phyloP scores from a whole-genome alignment of 1,139 yeast species.

The Yamadazyma diddensiae region DNA sequence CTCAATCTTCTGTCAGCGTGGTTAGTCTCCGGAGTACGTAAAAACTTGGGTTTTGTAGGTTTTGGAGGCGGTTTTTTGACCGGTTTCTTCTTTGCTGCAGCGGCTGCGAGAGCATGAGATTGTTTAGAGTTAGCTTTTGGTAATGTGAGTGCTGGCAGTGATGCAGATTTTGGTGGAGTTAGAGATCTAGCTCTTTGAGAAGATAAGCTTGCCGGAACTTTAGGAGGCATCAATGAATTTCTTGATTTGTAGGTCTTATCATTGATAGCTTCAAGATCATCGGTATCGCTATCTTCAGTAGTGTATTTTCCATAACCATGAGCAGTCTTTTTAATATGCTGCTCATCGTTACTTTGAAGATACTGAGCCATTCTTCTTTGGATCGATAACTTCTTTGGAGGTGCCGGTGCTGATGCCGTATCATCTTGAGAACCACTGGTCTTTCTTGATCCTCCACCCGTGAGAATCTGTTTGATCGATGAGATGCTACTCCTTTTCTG shows the following conservation, averaged over 20 bases:
- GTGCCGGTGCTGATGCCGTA: slow-evolving; percentile 5
- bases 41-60: slow-evolving; percentile 57
- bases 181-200: slow-evolving; percentile 11
- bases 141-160: slow-evolving; percentile 1
- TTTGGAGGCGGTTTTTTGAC: slow-evolving; percentile 54
- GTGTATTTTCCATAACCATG: slow-evolving; percentile 75
- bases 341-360: slow-evolving; percentile 45
- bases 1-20: slow-evolving; percentile 28
- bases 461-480: slow-evolving; percentile 40
- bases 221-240: slow-evolving; percentile 25
- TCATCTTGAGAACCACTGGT: slow-evolving; percentile 6
- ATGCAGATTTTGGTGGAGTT: slow-evolving; percentile 3
- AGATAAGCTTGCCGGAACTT: slow-evolving; percentile 30
- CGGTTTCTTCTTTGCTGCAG: slow-evolving; percentile 4
- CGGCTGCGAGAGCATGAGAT: neutral
- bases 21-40: slow-evolving; percentile 35
- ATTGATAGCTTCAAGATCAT: slow-evolving; percentile 43
- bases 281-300: slow-evolving; percentile 32
- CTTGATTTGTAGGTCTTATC: slow-evolving; percentile 10
- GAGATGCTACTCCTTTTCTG: slow-evolving; percentile 40
- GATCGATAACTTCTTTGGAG: slow-evolving; percentile 43
- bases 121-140: neutral
- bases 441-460: slow-evolving; percentile 28
- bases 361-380: slow-evolving; percentile 68
- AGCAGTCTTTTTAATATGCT: slow-evolving; percentile 51